Base-by-base conservation (phyloP, 1,139 yeast species). In the Yamadazyma sp. region DNA sequence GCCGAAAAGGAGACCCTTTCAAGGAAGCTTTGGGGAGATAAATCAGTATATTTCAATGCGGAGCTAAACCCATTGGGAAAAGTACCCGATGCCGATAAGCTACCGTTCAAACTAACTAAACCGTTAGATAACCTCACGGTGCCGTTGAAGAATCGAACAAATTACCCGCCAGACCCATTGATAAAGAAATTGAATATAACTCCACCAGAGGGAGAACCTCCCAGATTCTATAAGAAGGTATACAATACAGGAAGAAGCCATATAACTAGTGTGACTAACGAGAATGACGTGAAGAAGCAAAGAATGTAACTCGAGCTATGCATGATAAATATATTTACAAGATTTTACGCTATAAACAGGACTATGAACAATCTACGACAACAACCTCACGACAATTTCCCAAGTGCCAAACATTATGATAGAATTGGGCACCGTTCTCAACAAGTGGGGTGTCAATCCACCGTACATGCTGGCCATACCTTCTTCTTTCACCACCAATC, bases 351-450 rank as follows among this genome's bases (percentile, higher is more conserved):
- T 38, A 41, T 43, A 29, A 12, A 36, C 40, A 38, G 26, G 38
- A 26, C 4, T n/a, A 8, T 15, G 20, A 15, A 29, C 15, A 6
- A 34, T 34, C 51, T 46, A 59, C 20, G 88, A 80, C 36, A 85
- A 67, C 30, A 84, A 57, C 45, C 85, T 76, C 31, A 92, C 89
- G 35, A 94, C 87, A 33, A 94, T 64, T 57, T 94, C 99, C 97
- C 98, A 94, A 2, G 98, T 90, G 27, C 99, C 98, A 70, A 94
- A 94, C 97, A 94, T 92, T 48, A 94, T 90, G 57, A 94, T 89
- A 52, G 96, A 87, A 62, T 92, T 94, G 2, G 99, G 99, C 34
- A 94, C 98, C 0, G 98, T 94, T 62, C 98, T 78, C 64, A 94
- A 76, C 53, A 94, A 70, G 64, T 94, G 99, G 2, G 98, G 97